Evolutionary conservation across 768 basidiomycete genomes (phyloP).

Genomic region (Pholiota molesta): DNA sequence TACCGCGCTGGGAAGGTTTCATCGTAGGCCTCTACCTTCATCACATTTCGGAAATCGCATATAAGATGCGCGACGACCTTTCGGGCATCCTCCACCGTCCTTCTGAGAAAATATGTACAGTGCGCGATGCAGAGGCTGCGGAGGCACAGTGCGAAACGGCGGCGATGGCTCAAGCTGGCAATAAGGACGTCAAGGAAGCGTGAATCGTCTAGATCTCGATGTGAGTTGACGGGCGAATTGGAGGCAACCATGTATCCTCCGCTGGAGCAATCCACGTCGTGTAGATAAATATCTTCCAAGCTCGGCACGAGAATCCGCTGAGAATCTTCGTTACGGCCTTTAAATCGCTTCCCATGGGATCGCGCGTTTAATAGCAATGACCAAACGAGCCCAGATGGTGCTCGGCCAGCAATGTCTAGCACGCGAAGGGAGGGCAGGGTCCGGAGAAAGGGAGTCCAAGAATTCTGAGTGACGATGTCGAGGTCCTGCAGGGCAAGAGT

Average conservation of each 20-base stretch:
- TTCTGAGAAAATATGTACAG: constrained; percentile 32
- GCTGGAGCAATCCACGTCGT: constrained; percentile 39
- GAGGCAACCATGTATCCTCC: constrained; percentile 44
- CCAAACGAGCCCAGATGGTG: constrained; percentile 44
- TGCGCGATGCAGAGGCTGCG: constrained; percentile 40
- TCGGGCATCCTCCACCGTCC: constrained; percentile 27
- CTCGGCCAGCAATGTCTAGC: constrained; percentile 37
- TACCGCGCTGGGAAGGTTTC: constrained; percentile 30
- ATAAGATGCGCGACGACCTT: constrained; percentile 34
- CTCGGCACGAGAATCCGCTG: constrained; percentile 33
- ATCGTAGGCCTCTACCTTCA: constrained; percentile 28
- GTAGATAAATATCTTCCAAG: constrained; percentile 41
- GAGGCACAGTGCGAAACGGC: constrained; percentile 27
- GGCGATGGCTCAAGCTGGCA: constrained; percentile 33
- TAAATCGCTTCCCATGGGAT: constrained; percentile 29
- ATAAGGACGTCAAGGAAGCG: constrained; percentile 42
- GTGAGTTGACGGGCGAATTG: constrained; percentile 33
- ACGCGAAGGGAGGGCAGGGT: constrained; percentile 34
- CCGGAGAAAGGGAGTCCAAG: constrained; percentile 36
- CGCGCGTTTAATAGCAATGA: constrained; percentile 40
- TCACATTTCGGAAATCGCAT: constrained; percentile 35
- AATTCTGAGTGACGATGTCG: constrained; percentile 41
- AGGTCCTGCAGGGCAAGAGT: constrained; percentile 39
- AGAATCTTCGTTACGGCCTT: constrained; percentile 23
- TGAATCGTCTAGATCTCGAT: constrained; percentile 42